Base-by-base conservation (phyloP, 2,329 filamentous ascomycete species). In the Dryadomyces sulphureus region DNA sequence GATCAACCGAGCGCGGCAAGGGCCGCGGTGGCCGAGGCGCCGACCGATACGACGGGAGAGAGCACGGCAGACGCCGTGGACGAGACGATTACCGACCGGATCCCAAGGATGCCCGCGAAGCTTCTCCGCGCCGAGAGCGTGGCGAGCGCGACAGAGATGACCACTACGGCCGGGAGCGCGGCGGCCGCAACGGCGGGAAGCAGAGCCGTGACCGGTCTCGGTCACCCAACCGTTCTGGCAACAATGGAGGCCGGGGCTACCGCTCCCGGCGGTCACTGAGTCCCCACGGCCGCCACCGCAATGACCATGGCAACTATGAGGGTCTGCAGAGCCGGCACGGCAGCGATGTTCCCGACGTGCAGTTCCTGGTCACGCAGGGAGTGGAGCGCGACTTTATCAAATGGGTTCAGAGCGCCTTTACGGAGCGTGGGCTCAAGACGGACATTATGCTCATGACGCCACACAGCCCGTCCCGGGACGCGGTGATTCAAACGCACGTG, bases 401-500 rank as follows among this genome's bases (percentile, higher is more conserved):
- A 45, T 94, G 85, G 74, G 81, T 94, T 11, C 84, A 94, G 58
- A 73, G 74, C 30, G 74, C 79, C 0, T 93, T 96, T 59, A 71
- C 75, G 48, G 71, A 74, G 30, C 79, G 81, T 46, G 79, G 79
- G 2, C 67, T 96, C 34, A 81, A 75, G 49, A 80, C 81, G 14
- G 84, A 93, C 55, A 79, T 88, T 19, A 80, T 94, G 63, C 82
- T 84, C 54, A 68, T 95, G 40, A 82, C 80, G 46, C 79, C 86
- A 25, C 78, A 84, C 17, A 49, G 40, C 20, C 77, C 93, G 40
- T 76, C 84, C 17, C 79, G 89, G 50, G 77, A 82, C 32, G 76
- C 81, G 5, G 79, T 94, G n/a, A 77, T 95, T 45, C 80, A 86
- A 53, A 75, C 84, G 45, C 87, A 94, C 59, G 84, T 93, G 34